Evolutionary conservation across 1,139 yeast species (phyloP), one percentile per base, ranked within the genome.

Genomic region (Sporopachydermia cereana): DNA sequence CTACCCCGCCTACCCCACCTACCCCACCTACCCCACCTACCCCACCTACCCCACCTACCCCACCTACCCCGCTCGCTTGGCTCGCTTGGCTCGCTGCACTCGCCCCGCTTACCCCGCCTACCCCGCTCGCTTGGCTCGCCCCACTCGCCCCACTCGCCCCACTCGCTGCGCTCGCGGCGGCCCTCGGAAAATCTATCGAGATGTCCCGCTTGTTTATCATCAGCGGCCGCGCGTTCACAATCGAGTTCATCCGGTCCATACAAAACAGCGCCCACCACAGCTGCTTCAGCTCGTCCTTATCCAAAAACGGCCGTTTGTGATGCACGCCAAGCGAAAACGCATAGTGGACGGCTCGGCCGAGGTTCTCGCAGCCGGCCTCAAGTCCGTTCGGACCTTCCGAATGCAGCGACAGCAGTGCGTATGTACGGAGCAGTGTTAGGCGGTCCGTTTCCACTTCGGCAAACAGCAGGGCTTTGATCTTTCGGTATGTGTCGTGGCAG

Each of bases 371-470:
- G 41, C 64, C 58, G 46, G 65, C 63, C 45, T 68, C 72, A 41
- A 60, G 57, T 2, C 73, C 72, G 43, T 59, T 62, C 2, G 66
- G 64, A 2, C 66, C 66, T 46, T 62, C 64, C 3, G 61, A 52
- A 42, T 60, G 62, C 22, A 60, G 45, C 24, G 59, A 55, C 12
- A 56, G 44, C 36, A 55, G 52, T 3, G 62, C 62, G 46, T 65
- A 62, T 2, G 64, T 62, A 3, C 68, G 57, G 25, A 67, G 61
- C 27, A 68, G 51, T 2, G 68, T 59, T 45, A 67, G 54, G 43
- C 68, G 56, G 44, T 68, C 72, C 36, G 62, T 64, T 47, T 67
- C 72, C 16, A 69, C 69, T 41, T 67, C 61, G n/a, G 69, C 67
- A 30, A 62, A 68, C 45, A 68, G 53, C 18, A 68, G 54, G 17